phyloP scores from a whole-genome alignment of 495 filamentous ascomycete species.

The Hypoxylon crocopeplum region DNA sequence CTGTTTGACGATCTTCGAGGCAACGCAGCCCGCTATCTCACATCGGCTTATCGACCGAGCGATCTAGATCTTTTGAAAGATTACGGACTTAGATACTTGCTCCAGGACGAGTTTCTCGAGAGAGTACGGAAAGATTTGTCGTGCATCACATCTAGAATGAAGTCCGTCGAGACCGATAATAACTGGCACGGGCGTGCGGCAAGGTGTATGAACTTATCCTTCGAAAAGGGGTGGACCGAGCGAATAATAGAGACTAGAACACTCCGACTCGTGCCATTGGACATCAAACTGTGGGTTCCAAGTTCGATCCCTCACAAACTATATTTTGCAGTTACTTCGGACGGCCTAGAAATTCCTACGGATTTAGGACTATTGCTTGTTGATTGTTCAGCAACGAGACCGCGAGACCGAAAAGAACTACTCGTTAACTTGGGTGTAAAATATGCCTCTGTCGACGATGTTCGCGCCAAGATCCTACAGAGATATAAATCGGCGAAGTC shows the following conservation, averaged over 20 bases:
- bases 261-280: conserved; percentile 23
- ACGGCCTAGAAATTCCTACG: conserved; percentile 34
- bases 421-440: conserved; percentile 40
- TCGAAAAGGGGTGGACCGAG: neutral
- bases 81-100: neutral
- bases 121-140: conserved; percentile 6
- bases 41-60: neutral
- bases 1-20: conserved; percentile 35
- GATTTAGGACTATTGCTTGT: conserved; percentile 31
- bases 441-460: neutral
- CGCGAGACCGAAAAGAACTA: conserved; percentile 27
- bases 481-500: neutral
- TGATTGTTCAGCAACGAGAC: conserved; percentile 14
- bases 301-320: no score
- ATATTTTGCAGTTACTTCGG: conserved; percentile 28
- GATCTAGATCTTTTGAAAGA: conserved; percentile 10
- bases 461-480: conserved; percentile 9
- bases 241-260: neutral
- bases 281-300: no score
- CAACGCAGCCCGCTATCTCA: conserved; percentile 17
- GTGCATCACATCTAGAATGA: conserved; percentile 17
- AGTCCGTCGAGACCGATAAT: conserved; percentile 4
- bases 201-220: conserved; percentile 3
- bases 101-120: neutral
- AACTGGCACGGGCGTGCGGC: conserved; percentile 36